A percentile compares a stretch with the other conserved stretches of the same genome.
Evolutionary conservation across 768 basidiomycete species (phyloP).

Genomic region (Gautieria morchelliformis): DNA sequence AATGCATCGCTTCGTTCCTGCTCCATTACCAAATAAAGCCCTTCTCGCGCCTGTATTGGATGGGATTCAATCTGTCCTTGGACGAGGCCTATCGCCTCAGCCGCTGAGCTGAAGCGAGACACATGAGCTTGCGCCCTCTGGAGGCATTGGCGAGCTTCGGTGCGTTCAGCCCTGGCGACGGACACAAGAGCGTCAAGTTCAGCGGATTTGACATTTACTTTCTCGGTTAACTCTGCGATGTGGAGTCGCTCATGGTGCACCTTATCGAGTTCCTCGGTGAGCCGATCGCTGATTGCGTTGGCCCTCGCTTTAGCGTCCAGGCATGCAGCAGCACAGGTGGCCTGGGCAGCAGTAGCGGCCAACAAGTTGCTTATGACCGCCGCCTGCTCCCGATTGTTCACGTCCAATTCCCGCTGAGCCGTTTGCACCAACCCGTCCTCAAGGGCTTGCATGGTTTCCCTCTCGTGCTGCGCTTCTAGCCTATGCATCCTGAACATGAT

Average conservation of each 20-base stretch:
- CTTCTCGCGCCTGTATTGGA: neutral
- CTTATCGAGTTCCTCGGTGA: neutral
- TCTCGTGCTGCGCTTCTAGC: slow-evolving; percentile 11
- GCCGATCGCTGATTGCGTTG: neutral
- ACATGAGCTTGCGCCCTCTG: neutral
- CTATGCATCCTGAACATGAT: neutral
- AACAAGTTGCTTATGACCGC: neutral
- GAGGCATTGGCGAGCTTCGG: neutral
- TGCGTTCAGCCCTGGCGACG: neutral
- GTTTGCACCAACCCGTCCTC: neutral
- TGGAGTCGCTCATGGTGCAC: neutral
- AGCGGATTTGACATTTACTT: neutral
- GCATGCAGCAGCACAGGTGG: neutral
- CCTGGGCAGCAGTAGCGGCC: neutral
- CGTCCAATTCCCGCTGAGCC: neutral
- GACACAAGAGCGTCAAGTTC: neutral
- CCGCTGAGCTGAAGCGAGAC: neutral
- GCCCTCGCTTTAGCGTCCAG: neutral
- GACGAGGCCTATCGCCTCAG: neutral
- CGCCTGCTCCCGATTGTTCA: neutral
- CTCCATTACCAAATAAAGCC: neutral
- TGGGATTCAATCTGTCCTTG: neutral
- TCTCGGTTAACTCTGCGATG: neutral
- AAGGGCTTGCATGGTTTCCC: slow-evolving; percentile 12
- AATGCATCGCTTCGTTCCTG: neutral